phyloP scores from a whole-genome alignment of 116 monocot species.

The Posidonia oceanica region DNA sequence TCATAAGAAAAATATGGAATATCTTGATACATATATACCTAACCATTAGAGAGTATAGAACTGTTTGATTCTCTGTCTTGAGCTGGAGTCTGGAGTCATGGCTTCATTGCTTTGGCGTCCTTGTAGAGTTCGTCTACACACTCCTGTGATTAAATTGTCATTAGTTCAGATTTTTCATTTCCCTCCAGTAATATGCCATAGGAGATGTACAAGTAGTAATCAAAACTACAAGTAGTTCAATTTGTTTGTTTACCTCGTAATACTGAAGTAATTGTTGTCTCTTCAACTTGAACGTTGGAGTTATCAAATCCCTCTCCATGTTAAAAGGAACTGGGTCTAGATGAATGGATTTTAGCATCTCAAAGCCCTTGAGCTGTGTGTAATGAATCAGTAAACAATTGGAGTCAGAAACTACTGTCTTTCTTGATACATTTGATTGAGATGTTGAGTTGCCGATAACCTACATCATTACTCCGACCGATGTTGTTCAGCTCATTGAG shows the following conservation, averaged over 20 bases:
- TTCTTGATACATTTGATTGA: neutral
- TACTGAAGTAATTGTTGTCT: slow-evolving; percentile 68
- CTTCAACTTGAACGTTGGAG: slow-evolving; percentile 94
- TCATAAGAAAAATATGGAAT: too few species aligned
- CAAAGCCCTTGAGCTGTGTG: slow-evolving; percentile 73
- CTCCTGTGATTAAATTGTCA: slow-evolving; percentile 35
- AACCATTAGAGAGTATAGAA: too few species aligned
- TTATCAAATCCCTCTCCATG: slow-evolving; percentile 79
- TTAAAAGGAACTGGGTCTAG: slow-evolving; percentile 66
- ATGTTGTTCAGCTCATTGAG: slow-evolving; percentile 67
- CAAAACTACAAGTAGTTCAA: neutral
- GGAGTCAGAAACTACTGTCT: neutral
- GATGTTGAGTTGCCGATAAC: neutral
- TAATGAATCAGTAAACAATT: slow-evolving; percentile 3
- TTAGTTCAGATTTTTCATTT: neutral
- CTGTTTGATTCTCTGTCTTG: too few species aligned
- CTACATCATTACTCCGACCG: slow-evolving; percentile 45
- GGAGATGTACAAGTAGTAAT: neutral
- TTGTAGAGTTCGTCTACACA: slow-evolving; percentile 51
- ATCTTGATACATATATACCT: too few species aligned
- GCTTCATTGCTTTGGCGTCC: slow-evolving; percentile 43
- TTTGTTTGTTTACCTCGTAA: slow-evolving; percentile 44
- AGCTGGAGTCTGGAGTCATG: slow-evolving; percentile 4
- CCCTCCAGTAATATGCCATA: too few species aligned
- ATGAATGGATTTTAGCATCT: slow-evolving; percentile 75